Evolutionary conservation across 306 rosid genomes (phyloP).

Genomic region (Styphnolobium japonicum): DNA sequence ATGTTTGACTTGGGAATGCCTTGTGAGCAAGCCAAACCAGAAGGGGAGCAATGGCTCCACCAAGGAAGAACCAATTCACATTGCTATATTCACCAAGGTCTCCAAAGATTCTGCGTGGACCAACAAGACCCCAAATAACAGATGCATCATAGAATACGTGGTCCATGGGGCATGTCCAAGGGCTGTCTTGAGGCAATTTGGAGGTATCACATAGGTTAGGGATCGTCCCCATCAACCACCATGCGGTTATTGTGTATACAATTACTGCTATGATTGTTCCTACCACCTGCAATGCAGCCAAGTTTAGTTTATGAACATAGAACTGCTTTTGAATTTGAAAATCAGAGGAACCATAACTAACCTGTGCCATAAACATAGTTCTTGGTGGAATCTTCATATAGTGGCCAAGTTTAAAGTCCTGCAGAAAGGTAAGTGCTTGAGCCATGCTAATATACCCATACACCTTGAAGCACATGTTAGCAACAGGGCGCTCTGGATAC

Average conservation of each 20-base stretch:
- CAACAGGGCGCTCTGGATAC: slow-evolving; percentile 61
- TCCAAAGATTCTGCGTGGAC: slow-evolving; percentile 66
- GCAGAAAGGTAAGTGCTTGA: slow-evolving; percentile 50
- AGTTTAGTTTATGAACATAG: not conserved
- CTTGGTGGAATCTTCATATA: slow-evolving; percentile 74
- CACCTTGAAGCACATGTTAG: slow-evolving; percentile 67
- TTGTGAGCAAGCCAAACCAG: slow-evolving; percentile 51
- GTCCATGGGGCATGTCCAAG: slow-evolving; percentile 68
- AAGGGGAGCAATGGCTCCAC: slow-evolving; percentile 54
- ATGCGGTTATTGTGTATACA: slow-evolving; percentile 49
- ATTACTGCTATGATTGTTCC: slow-evolving; percentile 50
- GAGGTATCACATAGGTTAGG: slow-evolving; percentile 53
- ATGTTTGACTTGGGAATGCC: slow-evolving; percentile 37
- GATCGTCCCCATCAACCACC: slow-evolving; percentile 65
- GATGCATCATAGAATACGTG: slow-evolving; percentile 59
- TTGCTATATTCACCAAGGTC: slow-evolving; percentile 55
- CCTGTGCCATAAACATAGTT: slow-evolving; percentile 71
- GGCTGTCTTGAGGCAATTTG: slow-evolving; percentile 43
- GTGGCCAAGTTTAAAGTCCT: slow-evolving; percentile 62
- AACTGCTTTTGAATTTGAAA: too few relatives aligned
- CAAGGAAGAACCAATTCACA: slow-evolving; percentile 59
- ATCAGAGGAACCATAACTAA: not conserved
- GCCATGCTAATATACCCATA: slow-evolving; percentile 58
- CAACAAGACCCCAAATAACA: slow-evolving; percentile 70
- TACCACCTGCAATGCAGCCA: slow-evolving; percentile 36